Evolutionary conservation across 768 basidiomycete species (phyloP), one percentile per base, ranked within the genome.

Genomic region (Megacollybia marginata): DNA sequence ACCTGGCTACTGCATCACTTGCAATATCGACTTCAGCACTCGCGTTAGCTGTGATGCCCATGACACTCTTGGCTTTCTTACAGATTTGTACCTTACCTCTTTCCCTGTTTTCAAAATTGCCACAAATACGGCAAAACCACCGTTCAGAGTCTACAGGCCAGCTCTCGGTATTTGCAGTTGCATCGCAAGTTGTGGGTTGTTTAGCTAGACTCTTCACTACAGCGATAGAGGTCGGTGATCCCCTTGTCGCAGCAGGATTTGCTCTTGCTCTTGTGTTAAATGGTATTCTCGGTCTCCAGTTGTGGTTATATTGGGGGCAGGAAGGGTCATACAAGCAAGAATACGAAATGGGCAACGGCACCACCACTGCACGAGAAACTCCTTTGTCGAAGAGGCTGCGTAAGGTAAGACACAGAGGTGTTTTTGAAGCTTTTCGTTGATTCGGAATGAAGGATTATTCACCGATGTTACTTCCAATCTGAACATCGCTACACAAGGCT

Each of bases 131-230:
- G 48, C 82, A 89, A 57, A 99, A 96, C 71, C 64, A 79, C 49
- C 78, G 78, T 42, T 72, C 80, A 5, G 67, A 74, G 45, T 89
- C 85, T 7, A 98, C 96, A 0, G 96, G 96, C 10, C 92, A 97
- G 60, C 85, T 99, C 38, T 94, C 92, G 10, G 81, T 92, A 0
- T 90, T 99, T 60, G 92, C 93, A 20, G 91, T 98, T 34, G 69
- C 90, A 58, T 78, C 91, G 46, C 92, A 95, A 55, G 78, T 98
- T 35, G 76, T 74, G 1, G 95, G 96, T 19, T 96, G 93, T 65
- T 70, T 92, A 34, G 96, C 95, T 0, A 75, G 96, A 42, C 71
- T 98, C 13, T 98, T 93, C 73, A 99, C 96, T 7, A 97, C 92
- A 11, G 77, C 83, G 9, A 86, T 85, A 32, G 95, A 98, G 64